Evolutionary conservation across 202 grass and related monocot genomes (phyloP).

Genomic region (Setaria viridis): DNA sequence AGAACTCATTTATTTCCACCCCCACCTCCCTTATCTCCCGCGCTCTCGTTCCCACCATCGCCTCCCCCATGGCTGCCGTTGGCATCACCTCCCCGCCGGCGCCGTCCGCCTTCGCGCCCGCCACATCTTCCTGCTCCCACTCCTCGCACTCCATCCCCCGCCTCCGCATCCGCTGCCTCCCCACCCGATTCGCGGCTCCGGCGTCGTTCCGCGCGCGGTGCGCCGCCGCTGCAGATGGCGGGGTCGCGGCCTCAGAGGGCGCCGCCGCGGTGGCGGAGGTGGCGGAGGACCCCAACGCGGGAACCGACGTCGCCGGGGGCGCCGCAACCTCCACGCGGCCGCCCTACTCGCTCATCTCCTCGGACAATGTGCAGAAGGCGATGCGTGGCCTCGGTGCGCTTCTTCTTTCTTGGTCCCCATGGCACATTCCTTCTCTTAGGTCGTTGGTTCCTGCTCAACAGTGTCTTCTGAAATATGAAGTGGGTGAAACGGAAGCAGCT

Average conservation of each 20-base stretch:
- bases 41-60: conserved; percentile 25
- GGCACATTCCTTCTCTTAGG: neutral
- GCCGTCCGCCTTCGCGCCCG: conserved; percentile 18
- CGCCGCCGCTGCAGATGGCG: conserved; percentile 35
- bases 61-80: conserved; percentile 49
- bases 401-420: conserved; percentile 31
- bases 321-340: conserved; percentile 50
- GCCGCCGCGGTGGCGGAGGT: conserved; percentile 7
- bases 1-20: conserved; percentile 50
- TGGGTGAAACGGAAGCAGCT: neutral
- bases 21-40: conserved; percentile 68
- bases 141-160: neutral
- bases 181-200: neutral
- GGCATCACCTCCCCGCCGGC: conserved; percentile 41
- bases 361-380: conserved; percentile 88
- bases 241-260: conserved; percentile 34
- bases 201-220: conserved; percentile 34
- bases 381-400: conserved; percentile 76
- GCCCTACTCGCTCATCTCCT: conserved; percentile 73
- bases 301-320: conserved; percentile 39
- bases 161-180: neutral
- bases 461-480: neutral
- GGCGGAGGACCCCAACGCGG: conserved; percentile 15
- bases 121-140: neutral
- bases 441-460: neutral